Evolutionary conservation across 176 grass and related monocot genomes (phyloP).

Genomic region (Triticum dicoccoides): DNA sequence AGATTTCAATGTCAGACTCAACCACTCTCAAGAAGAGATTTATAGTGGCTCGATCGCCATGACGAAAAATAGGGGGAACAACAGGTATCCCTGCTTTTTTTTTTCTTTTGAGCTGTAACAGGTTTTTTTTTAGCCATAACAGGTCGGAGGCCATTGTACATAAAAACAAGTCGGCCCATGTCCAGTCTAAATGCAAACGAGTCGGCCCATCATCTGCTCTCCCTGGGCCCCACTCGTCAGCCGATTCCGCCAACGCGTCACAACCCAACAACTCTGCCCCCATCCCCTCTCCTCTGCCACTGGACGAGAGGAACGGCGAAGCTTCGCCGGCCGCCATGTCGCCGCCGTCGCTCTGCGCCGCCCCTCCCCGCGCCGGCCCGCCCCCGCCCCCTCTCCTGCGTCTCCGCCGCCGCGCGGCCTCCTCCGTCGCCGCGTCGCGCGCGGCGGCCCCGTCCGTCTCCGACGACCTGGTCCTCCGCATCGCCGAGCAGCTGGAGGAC

Average conservation of each 20-base stretch:
- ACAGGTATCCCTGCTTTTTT: too few relatives aligned
- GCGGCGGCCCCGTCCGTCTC: constrained; percentile 39
- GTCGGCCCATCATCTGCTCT: too few relatives aligned
- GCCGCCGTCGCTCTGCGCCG: constrained; percentile 36
- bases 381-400: neutral
- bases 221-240: neutral
- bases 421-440: neutral
- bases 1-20: too few relatives aligned
- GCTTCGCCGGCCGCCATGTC: constrained; percentile 44
- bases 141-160: too few relatives aligned
- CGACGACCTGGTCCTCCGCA: constrained; percentile 47
- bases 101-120: too few relatives aligned
- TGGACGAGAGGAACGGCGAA: constrained; percentile 9
- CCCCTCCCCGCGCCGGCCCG: neutral
- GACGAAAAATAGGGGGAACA: too few relatives aligned
- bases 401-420: neutral
- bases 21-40: too few relatives aligned
- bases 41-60: too few relatives aligned
- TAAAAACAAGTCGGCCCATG: neutral
- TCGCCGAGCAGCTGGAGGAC: constrained; percentile 64
- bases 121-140: too few relatives aligned
- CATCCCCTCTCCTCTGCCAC: neutral
- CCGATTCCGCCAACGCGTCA: neutral
- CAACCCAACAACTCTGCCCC: neutral
- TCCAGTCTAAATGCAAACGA: neutral